Evolutionary conservation across 371 early-diverging fungal species (phyloP), one percentile per base, ranked within the genome.

Genomic region (Fennellomyces sp.): DNA sequence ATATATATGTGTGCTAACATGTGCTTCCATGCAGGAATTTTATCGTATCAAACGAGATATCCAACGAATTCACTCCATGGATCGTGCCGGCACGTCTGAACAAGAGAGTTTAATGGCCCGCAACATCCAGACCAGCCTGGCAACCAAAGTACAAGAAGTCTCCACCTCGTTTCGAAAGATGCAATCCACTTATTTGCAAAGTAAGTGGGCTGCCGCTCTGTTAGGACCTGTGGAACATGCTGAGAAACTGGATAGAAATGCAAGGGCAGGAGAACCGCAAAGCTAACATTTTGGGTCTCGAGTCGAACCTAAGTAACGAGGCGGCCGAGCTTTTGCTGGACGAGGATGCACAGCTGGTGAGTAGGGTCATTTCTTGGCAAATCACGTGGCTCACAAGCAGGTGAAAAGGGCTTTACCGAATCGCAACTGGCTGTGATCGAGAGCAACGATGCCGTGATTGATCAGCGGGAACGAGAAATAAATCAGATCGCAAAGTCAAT

Each of bases 401-500:
- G n/a, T n/a, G n/a, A n/a, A n/a, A n/a, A 91, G 89, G 88, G 87
- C 10, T 91, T 97, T 64, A 94, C 94, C 2, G 91, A 92, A 70
- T 85, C 91, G 30, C 96, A 98, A 66, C 73, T 92, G 50, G 85
- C 83, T 27, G 76, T 85, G 15, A 78, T 95, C 17, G 87, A 91
- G 65, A 79, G 78, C 8, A 91, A 90, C 58, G 89, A 94, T 52
- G 73, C 75, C 2, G 73, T 78, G 4, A 88, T 97, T 48, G 76
- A 84, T 11, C 87, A 95, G 63, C 85, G 99, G 35, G 97, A 97
- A 68, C 78, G 84, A 28, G 97, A 97, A 70, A 89, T 98, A 61
- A 90, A 89, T 45, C 89, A 95, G 50, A 96, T 98, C 49, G 93
- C 92, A 39, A 88, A 92, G 63, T 92, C 94, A n/a, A 96, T 98